phyloP scores from a whole-genome alignment of 352 stramenopile genomes.

The Phytophthora lateralis region DNA sequence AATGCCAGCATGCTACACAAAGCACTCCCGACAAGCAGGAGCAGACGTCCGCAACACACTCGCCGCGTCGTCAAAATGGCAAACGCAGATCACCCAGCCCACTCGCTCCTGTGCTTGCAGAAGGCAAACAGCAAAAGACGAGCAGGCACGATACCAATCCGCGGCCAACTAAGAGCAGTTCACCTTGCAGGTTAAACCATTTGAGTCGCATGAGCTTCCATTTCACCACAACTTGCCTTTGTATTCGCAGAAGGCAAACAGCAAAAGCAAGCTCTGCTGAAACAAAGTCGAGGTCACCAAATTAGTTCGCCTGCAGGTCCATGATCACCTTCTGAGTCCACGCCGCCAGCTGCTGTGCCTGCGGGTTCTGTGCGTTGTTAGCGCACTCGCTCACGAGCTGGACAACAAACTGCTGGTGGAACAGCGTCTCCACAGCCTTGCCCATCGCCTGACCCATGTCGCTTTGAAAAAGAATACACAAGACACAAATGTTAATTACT shows the following conservation, averaged over 20 bases:
- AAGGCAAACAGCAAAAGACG: constrained; percentile 36
- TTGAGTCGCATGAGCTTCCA: constrained; percentile 15
- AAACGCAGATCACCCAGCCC: constrained; percentile 12
- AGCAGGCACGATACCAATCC: constrained; percentile 13
- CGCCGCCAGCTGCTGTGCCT: constrained; percentile 70
- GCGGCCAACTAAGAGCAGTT: constrained; percentile 29
- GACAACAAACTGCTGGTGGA: constrained; percentile 74
- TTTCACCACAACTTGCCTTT: constrained; percentile 4
- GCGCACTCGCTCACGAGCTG: constrained; percentile 78
- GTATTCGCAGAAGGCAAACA: constrained; percentile 43
- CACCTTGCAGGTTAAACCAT: constrained; percentile 36
- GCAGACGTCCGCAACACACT: constrained; percentile 11
- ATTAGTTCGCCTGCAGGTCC: constrained; percentile 66
- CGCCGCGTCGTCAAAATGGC: constrained; percentile 12
- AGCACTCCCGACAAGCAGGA: constrained; percentile 35
- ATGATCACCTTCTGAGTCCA: constrained; percentile 83
- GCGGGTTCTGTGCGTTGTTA: constrained; percentile 62
- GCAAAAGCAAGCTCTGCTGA: constrained; percentile 14
- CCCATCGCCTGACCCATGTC: constrained; percentile 85
- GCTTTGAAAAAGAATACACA: constrained; percentile 44
- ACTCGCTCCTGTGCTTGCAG: constrained; percentile 30
- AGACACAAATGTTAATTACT: constrained; percentile 3
- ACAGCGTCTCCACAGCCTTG: constrained; percentile 61
- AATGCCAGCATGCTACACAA: constrained; percentile 31
- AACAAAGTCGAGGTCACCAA: constrained; percentile 16